Conservation (phyloP, 306 rosid genomes). For the Casuarina equisetifolia region DNA sequence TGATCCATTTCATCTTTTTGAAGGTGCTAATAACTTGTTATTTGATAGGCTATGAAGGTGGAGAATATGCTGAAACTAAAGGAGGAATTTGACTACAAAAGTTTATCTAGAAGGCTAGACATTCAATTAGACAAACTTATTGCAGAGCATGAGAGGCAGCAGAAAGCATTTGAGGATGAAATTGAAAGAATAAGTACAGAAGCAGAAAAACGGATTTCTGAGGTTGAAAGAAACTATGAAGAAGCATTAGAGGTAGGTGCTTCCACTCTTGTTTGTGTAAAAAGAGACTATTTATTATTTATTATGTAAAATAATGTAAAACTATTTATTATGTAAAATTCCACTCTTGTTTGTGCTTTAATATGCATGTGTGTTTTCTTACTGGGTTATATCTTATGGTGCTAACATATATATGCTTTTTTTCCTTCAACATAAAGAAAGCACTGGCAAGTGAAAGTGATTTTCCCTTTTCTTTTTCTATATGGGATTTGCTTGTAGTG, state of each 20-base stretch:
- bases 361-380: not conserved
- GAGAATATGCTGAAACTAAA: constrained; percentile 94
- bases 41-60: constrained; percentile 94
- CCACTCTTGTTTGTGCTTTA: not conserved
- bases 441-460: not conserved
- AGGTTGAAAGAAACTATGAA: constrained; percentile 69
- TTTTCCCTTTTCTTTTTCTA: not conserved
- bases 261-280: not conserved
- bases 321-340: not conserved
- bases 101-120: constrained; percentile 86
- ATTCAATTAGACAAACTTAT: constrained; percentile 88
- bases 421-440: not conserved
- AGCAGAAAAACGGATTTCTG: constrained; percentile 66
- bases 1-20: constrained; percentile 15
- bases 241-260: constrained; percentile 75
- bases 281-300: no score
- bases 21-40: constrained; percentile 33
- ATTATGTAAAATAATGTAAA: no score
- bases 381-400: not conserved
- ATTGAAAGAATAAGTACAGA: constrained; percentile 68
- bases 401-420: not conserved
- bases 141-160: constrained; percentile 95
- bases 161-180: constrained; percentile 89
- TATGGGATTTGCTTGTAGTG: not conserved
- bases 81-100: constrained; percentile 98